These are phyloP conservation scores for Didymella lethalis DNA, from an alignment of 2,329 filamentous ascomycete genomes.

Conservation along the genomic window DNA sequence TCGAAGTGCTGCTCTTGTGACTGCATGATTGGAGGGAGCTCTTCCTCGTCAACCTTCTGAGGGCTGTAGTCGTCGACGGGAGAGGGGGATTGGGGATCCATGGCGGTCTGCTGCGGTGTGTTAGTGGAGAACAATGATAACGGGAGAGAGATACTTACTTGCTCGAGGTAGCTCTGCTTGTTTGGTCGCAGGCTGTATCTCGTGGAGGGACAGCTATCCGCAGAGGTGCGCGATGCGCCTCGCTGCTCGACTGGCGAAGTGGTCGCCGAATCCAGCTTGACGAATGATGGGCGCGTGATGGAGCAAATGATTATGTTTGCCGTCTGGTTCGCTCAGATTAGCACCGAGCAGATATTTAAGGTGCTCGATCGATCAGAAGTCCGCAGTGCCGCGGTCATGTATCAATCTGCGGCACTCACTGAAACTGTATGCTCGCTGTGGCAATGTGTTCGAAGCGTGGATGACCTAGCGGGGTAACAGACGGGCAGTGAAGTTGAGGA, in stretches of 20 bases:
- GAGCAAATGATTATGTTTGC: neutral
- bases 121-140: neutral
- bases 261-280: neutral
- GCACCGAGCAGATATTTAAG: neutral
- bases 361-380: neutral
- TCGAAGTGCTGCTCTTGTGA: conserved; percentile 2
- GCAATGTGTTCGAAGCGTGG: neutral
- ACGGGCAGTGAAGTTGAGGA: neutral
- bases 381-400: neutral
- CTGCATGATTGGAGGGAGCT: neutral
- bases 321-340: neutral
- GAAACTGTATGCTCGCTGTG: neutral
- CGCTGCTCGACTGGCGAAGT: neutral
- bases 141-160: neutral
- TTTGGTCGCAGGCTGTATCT: neutral
- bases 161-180: neutral
- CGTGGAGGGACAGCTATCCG: neutral
- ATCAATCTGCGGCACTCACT: neutral
- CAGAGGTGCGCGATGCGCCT: no score
- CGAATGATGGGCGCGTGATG: neutral
- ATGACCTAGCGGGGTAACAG: no score
- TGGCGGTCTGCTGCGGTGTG: neutral
- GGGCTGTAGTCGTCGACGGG: neutral
- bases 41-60: neutral
- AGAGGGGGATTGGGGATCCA: neutral